Percentiles rank a stretch among this genome's conserved stretches.
Evolutionary conservation across 257 asterid genomes (phyloP).

Genomic region (Fraxinus quadrangulata): DNA sequence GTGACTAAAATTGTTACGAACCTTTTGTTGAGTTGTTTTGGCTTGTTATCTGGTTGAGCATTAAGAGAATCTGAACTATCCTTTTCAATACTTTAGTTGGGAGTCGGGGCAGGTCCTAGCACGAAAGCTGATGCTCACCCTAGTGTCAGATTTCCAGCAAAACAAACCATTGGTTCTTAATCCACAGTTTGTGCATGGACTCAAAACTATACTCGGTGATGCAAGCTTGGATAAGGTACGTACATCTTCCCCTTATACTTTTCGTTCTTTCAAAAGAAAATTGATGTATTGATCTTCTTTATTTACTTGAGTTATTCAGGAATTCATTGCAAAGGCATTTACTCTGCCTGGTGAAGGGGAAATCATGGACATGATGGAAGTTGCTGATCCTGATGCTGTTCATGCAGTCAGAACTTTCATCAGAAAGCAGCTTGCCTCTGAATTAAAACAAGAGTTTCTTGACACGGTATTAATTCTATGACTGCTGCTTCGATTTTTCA

Average conservation of each 20-base stretch:
- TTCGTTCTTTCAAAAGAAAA: background rate
- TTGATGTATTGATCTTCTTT: conserved; percentile 13
- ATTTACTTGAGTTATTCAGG: conserved; percentile 39
- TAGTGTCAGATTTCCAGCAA: conserved; percentile 72
- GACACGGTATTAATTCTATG: conserved; percentile 43
- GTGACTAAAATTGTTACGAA: background rate
- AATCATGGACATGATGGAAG: conserved; percentile 83
- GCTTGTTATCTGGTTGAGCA: background rate
- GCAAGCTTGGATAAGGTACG: conserved; percentile 71
- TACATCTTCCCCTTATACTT: background rate
- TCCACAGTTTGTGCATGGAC: conserved; percentile 65
- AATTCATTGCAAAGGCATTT: conserved; percentile 78
- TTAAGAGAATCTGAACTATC: conserved; percentile 11
- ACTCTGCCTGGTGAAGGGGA: conserved; percentile 82
- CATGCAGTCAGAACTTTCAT: conserved; percentile 69
- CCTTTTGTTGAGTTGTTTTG: background rate
- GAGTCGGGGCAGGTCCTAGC: conserved; percentile 82
- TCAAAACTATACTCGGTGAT: conserved; percentile 60
- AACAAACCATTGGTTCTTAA: conserved; percentile 66
- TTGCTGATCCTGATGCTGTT: conserved; percentile 93
- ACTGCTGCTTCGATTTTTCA: background rate
- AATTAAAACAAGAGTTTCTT: conserved; percentile 57
- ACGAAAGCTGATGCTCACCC: conserved; percentile 74
- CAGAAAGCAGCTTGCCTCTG: conserved; percentile 73
- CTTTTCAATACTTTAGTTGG: conserved; percentile 52